Evolutionary conservation across 192 early-diverging fungal species (phyloP).

Genomic region (Linnemannia schmuckeri): DNA sequence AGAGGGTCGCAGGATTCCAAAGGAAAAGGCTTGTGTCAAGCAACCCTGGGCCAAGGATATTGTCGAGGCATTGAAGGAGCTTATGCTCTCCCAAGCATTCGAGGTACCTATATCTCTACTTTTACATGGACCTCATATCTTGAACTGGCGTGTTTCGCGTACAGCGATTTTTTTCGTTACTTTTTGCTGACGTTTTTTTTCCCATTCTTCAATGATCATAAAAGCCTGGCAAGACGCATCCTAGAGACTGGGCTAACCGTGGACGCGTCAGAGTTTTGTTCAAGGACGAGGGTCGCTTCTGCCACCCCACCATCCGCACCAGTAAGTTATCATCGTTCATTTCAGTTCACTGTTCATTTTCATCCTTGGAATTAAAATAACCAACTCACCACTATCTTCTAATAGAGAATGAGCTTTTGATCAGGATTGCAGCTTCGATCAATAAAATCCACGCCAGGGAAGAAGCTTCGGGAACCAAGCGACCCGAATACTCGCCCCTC

Average conservation of each 20-base stretch:
- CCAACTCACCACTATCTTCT: not conserved
- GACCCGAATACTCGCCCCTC: slow-evolving; percentile 49
- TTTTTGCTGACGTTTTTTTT: not conserved
- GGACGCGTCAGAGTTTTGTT: slow-evolving; percentile 77
- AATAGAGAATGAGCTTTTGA: slow-evolving; percentile 34
- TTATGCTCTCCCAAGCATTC: slow-evolving; percentile 71
- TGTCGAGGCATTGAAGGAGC: slow-evolving; percentile 70
- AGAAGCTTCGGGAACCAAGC: slow-evolving; percentile 18
- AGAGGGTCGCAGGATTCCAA: slow-evolving; percentile 73
- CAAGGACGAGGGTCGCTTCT: slow-evolving; percentile 61
- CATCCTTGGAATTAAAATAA: not conserved
- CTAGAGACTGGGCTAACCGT: slow-evolving; percentile 77
- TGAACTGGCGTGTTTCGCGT: not conserved
- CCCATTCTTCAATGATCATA: too few relatives aligned
- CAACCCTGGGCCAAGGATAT: slow-evolving; percentile 75
- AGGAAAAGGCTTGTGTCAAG: slow-evolving; percentile 62
- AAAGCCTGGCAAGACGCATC: slow-evolving; percentile 71
- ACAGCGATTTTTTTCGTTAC: not conserved
- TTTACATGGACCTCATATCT: not conserved
- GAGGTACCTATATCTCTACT: slow-evolving; percentile 60
- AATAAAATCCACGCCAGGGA: slow-evolving; percentile 49
- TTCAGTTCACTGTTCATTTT: not conserved
- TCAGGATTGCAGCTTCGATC: slow-evolving; percentile 37
- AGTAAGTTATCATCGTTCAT: slow-evolving; percentile 51
- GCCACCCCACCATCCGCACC: slow-evolving; percentile 60